Base-by-base conservation (phyloP, 2,329 filamentous ascomycete genomes). In the Apiospora arundinis region DNA sequence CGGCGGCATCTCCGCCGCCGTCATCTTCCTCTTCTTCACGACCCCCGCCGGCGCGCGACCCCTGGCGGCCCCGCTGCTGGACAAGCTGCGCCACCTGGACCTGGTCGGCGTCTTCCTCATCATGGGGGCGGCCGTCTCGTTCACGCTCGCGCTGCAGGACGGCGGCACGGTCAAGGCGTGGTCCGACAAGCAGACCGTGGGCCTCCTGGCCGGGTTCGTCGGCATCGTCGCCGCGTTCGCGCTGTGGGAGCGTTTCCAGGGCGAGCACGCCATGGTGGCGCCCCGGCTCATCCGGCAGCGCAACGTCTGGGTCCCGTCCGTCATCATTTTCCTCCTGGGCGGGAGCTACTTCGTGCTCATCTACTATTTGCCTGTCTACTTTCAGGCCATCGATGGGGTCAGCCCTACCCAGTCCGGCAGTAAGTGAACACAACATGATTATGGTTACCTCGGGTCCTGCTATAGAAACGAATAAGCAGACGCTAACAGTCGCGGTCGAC, bases 181-280 rank as follows among this genome's bases (percentile, higher is more conserved):
- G 67, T 9, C 16, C 18, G 45, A 48, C 28, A 49, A n/a, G 2
- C 28, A 48, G 7, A 45, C 52, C 45, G 6, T 68, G 2, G 67
- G 67, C 28, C 45, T 68, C 8, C 18, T 68, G 7, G 77, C 79
- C 52, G 73, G 77, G n/a, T 79, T 76, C 49, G 73, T 69, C 21
- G 67, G 79, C 6, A 74, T 81, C 11, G 70, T 76, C 23, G 56
- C 73, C 21, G 46, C 49, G 2, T 80, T 82, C 49, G 71, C 76
- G 23, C 75, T 44, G 4, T 69, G 48, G 23, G 69, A 76, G 65
- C 63, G 23, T 8, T 73, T 32, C 23, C 71, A 71, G 25, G 71
- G 72, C n/a, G 75, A 77, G 40, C 32, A 70, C 16, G 74, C 74
- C 21, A 72, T 76, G 70, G 16, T 76, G 7, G 8, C 49, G 4